These are phyloP conservation scores for Candida insectorum DNA, from an alignment of 805 yeast species.

Conservation along the genomic window DNA sequence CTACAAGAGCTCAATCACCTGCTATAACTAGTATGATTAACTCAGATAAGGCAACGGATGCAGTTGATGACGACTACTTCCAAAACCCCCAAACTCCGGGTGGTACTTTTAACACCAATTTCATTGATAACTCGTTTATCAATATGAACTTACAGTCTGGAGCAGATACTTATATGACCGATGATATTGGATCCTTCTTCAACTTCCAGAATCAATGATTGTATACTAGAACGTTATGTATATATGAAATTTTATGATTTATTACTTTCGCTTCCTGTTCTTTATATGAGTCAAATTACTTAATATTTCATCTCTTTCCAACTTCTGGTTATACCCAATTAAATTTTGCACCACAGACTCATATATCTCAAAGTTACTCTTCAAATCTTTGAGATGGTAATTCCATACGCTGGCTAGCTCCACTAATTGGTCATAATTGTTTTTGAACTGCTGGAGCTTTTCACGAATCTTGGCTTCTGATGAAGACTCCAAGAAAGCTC, in stretches of 20 bases:
- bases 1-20: conserved; percentile 39
- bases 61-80: conserved; percentile 1
- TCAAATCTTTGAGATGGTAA: conserved; percentile 44
- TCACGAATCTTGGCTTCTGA: conserved; percentile 22
- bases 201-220: conserved; percentile 16
- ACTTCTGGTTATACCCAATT: conserved; percentile 84
- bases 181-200: conserved; percentile 24
- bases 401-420: conserved; percentile 47
- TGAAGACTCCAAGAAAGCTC: conserved; percentile 19
- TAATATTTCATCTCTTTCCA: conserved; percentile 50
- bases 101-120: conserved; percentile 29
- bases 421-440: conserved; percentile 23
- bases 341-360: conserved; percentile 87
- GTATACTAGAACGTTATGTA: neutral
- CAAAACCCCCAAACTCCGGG: conserved; percentile 21
- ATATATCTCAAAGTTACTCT: conserved; percentile 68
- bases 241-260: neutral
- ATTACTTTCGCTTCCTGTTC: conserved; percentile 13
- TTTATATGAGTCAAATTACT: conserved; percentile 28
- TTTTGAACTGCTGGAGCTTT: conserved; percentile 33
- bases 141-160: conserved; percentile 42
- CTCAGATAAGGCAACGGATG: neutral
- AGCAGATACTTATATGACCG: conserved; percentile 17
- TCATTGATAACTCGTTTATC: conserved; percentile 38
- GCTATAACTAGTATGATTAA: conserved; percentile 3